Conservation (phyloP, 2,329 filamentous ascomycete species). For the Grosmannia penicillata region DNA sequence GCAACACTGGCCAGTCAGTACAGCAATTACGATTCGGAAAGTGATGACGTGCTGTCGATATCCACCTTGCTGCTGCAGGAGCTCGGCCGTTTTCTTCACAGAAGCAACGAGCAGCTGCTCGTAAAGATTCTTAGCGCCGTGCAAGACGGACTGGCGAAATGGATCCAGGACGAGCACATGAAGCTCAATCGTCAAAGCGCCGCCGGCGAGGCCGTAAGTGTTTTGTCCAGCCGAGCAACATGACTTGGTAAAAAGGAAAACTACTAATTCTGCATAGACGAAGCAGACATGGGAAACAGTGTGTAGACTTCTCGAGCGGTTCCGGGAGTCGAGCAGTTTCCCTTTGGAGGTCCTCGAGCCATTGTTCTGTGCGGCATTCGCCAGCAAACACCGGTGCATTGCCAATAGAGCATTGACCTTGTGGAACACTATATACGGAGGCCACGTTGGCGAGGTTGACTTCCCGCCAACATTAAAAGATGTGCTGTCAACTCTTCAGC, state of each 20-base stretch:
- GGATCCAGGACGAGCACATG: conserved; percentile 44
- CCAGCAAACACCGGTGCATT: conserved; percentile 38
- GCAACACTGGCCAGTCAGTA: conserved; percentile 38
- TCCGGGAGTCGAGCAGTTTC: conserved; percentile 21
- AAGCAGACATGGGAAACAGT: conserved; percentile 35
- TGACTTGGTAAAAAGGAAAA: conserved; percentile 26
- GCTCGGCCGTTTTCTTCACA: conserved; percentile 34
- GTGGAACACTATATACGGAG: conserved; percentile 58
- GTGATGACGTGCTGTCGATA: too few relatives aligned
- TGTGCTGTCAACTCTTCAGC: conserved; percentile 45
- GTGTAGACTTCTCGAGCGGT: conserved; percentile 22
- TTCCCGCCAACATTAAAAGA: conserved; percentile 52
- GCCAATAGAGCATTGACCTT: conserved; percentile 33
- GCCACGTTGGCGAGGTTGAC: conserved; percentile 38
- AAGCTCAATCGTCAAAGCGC: conserved; percentile 24
- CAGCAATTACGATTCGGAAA: conserved; percentile 21
- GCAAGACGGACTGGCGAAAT: conserved; percentile 45
- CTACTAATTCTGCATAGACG: conserved; percentile 20
- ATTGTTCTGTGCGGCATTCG: conserved; percentile 40
- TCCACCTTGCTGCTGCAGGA: conserved; percentile 37
- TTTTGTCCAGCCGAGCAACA: background rate
- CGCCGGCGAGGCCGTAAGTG: conserved; percentile 30
- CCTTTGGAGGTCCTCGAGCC: conserved; percentile 39
- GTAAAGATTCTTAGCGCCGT: conserved; percentile 41
- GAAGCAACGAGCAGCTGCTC: conserved; percentile 33